phyloP scores from a whole-genome alignment of 306 rosid genomes.

The Parietaria judaica region DNA sequence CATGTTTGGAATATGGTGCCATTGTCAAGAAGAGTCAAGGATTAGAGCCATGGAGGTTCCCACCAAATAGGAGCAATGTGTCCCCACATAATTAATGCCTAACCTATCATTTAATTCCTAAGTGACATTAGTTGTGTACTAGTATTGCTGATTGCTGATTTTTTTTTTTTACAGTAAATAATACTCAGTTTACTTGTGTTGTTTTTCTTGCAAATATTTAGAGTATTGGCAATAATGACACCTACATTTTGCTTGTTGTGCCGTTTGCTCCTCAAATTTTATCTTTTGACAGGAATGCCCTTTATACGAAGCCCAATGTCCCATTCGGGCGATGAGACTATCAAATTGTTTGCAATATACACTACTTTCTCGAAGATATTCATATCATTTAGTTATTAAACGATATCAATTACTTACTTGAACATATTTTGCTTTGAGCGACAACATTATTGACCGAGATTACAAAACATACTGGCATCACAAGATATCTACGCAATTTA shows the following conservation, averaged over 20 bases:
- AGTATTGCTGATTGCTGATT: not conserved
- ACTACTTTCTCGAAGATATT: too few relatives aligned
- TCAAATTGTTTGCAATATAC: too few relatives aligned
- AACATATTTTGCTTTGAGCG: too few relatives aligned
- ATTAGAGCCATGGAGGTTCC: constrained; percentile 35
- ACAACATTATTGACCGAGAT: too few relatives aligned
- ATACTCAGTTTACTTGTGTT: not conserved
- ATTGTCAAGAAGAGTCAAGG: constrained; percentile 39
- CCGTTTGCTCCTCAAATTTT: not conserved
- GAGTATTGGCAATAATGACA: too few relatives aligned
- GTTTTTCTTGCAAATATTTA: not conserved
- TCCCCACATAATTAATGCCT: constrained; percentile 8
- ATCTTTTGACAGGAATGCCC: not conserved
- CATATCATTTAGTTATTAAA: too few relatives aligned
- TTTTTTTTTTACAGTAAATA: not conserved
- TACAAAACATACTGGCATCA: too few relatives aligned
- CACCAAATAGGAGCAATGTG: constrained; percentile 35
- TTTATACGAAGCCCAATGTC: too few relatives aligned
- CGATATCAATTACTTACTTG: too few relatives aligned
- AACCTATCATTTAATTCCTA: constrained; percentile 11
- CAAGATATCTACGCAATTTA: too few relatives aligned
- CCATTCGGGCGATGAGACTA: too few relatives aligned
- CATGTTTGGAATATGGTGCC: constrained; percentile 41
- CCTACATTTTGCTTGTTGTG: too few relatives aligned
- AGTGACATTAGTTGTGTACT: constrained; percentile 6